Evolutionary conservation across 1,139 yeast genomes (phyloP).

Genomic region (Yamadazyma mexicana): DNA sequence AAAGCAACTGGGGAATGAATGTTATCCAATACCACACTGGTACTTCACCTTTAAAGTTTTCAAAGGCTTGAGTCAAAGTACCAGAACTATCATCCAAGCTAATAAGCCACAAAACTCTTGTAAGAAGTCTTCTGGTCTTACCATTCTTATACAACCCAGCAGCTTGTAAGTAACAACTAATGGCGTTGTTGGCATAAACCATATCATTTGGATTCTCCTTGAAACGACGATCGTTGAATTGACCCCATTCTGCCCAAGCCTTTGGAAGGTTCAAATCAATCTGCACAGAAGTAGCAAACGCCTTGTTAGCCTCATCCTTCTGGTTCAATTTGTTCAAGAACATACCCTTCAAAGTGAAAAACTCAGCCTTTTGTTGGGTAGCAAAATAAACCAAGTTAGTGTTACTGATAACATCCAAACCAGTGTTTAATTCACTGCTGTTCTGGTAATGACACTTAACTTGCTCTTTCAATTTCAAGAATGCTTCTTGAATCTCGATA

Average conservation of each 20-base stretch:
- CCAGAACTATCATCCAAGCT: conserved; percentile 87
- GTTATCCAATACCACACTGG: conserved; percentile 99
- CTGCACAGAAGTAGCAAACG: conserved; percentile 96
- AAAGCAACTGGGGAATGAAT: conserved; percentile 88
- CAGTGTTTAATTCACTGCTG: conserved; percentile 82
- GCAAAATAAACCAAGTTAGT: conserved; percentile 95
- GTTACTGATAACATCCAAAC: conserved; percentile 93
- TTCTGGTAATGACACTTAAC: conserved; percentile 97
- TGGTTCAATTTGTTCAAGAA: conserved; percentile 87
- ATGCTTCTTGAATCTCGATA: conserved; percentile 97
- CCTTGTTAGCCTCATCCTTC: conserved; percentile 94
- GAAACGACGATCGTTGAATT: conserved; percentile 85
- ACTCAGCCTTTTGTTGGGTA: conserved; percentile 96
- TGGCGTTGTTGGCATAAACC: conserved; percentile 88
- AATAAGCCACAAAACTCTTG: conserved; percentile 90
- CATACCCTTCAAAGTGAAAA: conserved; percentile 96
- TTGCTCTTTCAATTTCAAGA: conserved; percentile 90
- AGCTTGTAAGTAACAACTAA: conserved; percentile 94
- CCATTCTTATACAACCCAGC: conserved; percentile 94
- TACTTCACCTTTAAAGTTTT: conserved; percentile 89
- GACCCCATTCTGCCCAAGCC: conserved; percentile 99
- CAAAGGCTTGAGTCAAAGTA: conserved; percentile 83
- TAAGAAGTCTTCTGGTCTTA: conserved; percentile 82
- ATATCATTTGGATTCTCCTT: conserved; percentile 83
- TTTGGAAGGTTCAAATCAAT: conserved; percentile 90